Conservation (phyloP, 148 eudicot species). For the Nepenthes gracilis region DNA sequence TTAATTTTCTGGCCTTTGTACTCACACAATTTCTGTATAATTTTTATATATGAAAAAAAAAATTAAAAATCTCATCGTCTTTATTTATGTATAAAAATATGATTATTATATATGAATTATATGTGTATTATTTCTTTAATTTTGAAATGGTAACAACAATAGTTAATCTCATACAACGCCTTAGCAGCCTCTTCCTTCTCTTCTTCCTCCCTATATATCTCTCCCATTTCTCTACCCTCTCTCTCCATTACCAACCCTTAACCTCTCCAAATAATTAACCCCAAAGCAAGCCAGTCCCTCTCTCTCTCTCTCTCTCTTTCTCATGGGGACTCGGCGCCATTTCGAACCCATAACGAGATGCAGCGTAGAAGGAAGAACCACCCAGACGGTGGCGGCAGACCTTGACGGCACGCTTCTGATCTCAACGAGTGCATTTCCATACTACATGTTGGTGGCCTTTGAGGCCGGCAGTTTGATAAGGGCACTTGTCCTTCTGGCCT, state of each 20-base stretch:
- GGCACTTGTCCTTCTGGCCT: constrained; percentile 32
- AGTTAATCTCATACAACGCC: too few relatives aligned
- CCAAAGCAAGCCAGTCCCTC: background rate
- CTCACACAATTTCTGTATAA: too few relatives aligned
- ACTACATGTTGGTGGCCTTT: constrained; percentile 55
- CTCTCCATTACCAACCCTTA: background rate
- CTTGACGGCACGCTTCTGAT: constrained; percentile 67
- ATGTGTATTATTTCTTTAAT: too few relatives aligned
- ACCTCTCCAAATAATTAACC: background rate
- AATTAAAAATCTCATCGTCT: too few relatives aligned
- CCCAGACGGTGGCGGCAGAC: constrained; percentile 53
- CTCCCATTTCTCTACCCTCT: too few relatives aligned
- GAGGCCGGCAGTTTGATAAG: constrained; percentile 67
- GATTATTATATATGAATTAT: too few relatives aligned
- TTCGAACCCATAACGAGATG: constrained; percentile 40
- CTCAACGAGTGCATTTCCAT: constrained; percentile 49
- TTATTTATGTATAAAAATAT: too few relatives aligned
- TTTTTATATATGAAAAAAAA: too few relatives aligned
- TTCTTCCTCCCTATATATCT: constrained; percentile 1
- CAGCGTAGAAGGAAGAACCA: constrained; percentile 28
- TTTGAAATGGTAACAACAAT: too few relatives aligned
- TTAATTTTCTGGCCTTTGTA: too few relatives aligned
- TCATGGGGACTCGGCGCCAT: constrained; percentile 27
- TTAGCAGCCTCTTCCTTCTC: background rate
- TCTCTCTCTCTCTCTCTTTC: background rate